These are phyloP conservation scores for Pseudocercospora fuligena DNA, from an alignment of 2,329 filamentous ascomycete species.

Conservation along the genomic window DNA sequence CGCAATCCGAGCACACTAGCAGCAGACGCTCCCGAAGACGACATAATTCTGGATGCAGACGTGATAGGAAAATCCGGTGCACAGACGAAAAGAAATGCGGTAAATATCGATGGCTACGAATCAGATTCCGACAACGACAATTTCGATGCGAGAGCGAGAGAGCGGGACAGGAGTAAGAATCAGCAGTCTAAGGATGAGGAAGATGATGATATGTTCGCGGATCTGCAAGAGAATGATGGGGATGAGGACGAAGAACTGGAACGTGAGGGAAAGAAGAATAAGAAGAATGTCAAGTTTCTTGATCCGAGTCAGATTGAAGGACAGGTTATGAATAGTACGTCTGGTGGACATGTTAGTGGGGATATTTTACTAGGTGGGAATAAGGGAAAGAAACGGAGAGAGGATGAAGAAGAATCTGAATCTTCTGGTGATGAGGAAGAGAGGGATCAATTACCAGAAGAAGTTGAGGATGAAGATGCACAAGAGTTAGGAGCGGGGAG, in stretches of 20 bases:
- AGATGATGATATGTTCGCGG: constrained; percentile 82
- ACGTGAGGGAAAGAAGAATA: constrained; percentile 63
- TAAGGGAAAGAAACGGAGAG: constrained; percentile 46
- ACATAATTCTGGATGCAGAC: constrained; percentile 83
- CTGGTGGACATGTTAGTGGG: constrained; percentile 68
- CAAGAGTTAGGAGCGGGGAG: constrained; percentile 88
- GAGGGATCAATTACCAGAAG: constrained; percentile 65
- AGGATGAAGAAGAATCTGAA: constrained; percentile 34
- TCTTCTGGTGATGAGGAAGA: constrained; percentile 63
- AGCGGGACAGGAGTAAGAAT: constrained; percentile 44
- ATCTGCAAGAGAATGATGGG: constrained; percentile 64
- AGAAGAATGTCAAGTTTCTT: constrained; percentile 66
- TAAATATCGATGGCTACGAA: constrained; percentile 96
- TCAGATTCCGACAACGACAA: constrained; percentile 91
- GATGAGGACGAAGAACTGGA: constrained; percentile 57
- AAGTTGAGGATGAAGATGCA: constrained; percentile 71
- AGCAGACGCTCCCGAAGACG: constrained; percentile 73
- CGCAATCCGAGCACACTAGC: constrained; percentile 93
- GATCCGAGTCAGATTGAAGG: constrained; percentile 73
- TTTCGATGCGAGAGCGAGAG: constrained; percentile 71
- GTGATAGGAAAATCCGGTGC: constrained; percentile 78
- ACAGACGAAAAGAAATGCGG: constrained; percentile 85
- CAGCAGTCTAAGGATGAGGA: constrained; percentile 62
- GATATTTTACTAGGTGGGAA: constrained; percentile 65
- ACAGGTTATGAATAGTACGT: constrained; percentile 74